Percentiles rank a stretch among this genome's conserved stretches.
Conservation (phyloP, 768 basidiomycete species). For the Mycena albidolilacea region DNA sequence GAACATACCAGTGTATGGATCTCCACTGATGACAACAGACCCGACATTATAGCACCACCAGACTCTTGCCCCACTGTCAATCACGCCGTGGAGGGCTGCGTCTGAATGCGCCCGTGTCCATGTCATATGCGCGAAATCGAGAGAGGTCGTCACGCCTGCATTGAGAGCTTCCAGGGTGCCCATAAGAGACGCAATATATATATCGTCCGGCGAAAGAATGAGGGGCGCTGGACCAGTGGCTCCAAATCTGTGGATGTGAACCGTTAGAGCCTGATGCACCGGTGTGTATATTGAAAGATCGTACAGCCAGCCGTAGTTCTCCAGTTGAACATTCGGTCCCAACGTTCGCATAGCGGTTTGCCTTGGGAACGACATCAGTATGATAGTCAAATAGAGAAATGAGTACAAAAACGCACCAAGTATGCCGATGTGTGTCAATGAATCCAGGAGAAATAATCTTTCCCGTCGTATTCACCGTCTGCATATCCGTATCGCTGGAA, state of each 20-base stretch:
- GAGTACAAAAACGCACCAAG: conserved; percentile 7
- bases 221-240: conserved; percentile 16
- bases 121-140: conserved; percentile 30
- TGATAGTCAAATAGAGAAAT: neutral
- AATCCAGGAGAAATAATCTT: conserved; percentile 33
- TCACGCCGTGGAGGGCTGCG: conserved; percentile 18
- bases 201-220: conserved; percentile 29
- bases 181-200: conserved; percentile 27
- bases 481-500: neutral
- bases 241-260: conserved; percentile 9
- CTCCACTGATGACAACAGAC: conserved; percentile 23
- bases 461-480: conserved; percentile 30
- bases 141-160: conserved; percentile 24
- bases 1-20: conserved; percentile 14
- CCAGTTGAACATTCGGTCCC: conserved; percentile 28
- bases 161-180: conserved; percentile 28
- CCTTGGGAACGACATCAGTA: neutral
- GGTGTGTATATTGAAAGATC: neutral
- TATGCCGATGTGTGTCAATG: conserved; percentile 32
- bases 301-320: conserved; percentile 27
- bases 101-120: conserved; percentile 27
- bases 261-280: neutral
- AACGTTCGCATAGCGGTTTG: conserved; percentile 24
- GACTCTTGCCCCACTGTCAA: conserved; percentile 24
- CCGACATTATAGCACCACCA: conserved; percentile 26